These are phyloP conservation scores for Fusarium sp. DNA, from an alignment of 2,329 filamentous ascomycete species.

Conservation along the genomic window DNA sequence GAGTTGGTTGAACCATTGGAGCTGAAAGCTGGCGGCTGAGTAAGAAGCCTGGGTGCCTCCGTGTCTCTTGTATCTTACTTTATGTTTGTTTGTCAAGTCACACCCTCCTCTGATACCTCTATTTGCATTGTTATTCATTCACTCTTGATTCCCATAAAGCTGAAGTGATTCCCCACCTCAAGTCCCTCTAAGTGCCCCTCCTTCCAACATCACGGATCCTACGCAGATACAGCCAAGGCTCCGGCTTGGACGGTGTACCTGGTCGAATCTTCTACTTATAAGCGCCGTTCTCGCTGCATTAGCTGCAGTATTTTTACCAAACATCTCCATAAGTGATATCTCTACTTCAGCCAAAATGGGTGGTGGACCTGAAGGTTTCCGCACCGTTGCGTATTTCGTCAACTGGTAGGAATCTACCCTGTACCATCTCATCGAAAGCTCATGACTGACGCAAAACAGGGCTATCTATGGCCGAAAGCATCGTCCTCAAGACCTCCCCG, in stretches of 20 bases:
- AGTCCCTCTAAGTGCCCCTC: constrained; percentile 31
- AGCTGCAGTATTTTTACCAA: constrained; percentile 27
- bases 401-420: constrained; percentile 64
- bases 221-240: constrained; percentile 17
- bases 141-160: neutral
- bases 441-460: constrained; percentile 52
- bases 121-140: neutral
- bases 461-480: constrained; percentile 89
- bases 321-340: neutral
- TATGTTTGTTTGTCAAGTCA: neutral
- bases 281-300: constrained; percentile 6
- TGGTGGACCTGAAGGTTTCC: constrained; percentile 65
- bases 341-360: constrained; percentile 52
- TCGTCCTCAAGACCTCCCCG: constrained; percentile 84
- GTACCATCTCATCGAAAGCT: neutral
- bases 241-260: constrained; percentile 19
- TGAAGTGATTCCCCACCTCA: constrained; percentile 31
- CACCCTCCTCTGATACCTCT: neutral
- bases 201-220: constrained; percentile 40
- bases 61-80: constrained; percentile 25
- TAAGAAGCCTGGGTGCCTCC: constrained; percentile 37
- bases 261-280: constrained; percentile 26
- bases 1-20: constrained; percentile 8
- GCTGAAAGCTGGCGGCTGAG: constrained; percentile 32
- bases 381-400: constrained; percentile 78